phyloP scores from a whole-genome alignment of 2,329 filamentous ascomycete species.

The Blastomyces emzantsi region DNA sequence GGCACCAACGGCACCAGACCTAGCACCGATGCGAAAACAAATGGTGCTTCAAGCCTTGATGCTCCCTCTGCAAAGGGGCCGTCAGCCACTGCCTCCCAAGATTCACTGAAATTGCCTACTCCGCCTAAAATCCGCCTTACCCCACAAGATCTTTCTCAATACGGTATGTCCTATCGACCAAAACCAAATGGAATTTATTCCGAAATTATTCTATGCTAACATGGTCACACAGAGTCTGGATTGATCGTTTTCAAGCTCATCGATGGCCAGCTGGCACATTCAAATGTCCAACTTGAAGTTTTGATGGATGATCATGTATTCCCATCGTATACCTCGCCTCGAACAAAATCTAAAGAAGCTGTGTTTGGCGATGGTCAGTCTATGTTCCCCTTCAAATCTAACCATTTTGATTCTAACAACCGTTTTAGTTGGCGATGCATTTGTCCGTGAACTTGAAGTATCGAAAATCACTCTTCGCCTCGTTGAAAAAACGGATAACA shows the following conservation, averaged over 20 bases:
- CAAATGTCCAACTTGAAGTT: slow-evolving; percentile 71
- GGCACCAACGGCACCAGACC: slow-evolving; percentile 25
- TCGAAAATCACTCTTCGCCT: slow-evolving; percentile 85
- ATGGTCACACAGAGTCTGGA: slow-evolving; percentile 58
- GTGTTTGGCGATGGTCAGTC: slow-evolving; percentile 70
- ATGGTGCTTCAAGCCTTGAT: slow-evolving; percentile 27
- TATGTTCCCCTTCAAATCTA: background rate
- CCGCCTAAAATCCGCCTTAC: slow-evolving; percentile 66
- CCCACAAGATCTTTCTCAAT: slow-evolving; percentile 69
- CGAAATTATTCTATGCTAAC: slow-evolving; percentile 26
- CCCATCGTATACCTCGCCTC: slow-evolving; percentile 74
- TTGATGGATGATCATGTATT: slow-evolving; percentile 93
- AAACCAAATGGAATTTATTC: background rate
- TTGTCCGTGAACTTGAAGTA: slow-evolving; percentile 95
- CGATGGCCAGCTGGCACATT: slow-evolving; percentile 73
- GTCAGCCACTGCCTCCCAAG: slow-evolving; percentile 40
- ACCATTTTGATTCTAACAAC: slow-evolving; percentile 16
- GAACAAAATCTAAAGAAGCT: slow-evolving; percentile 57
- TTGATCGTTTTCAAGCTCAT: slow-evolving; percentile 90
- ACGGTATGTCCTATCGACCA: slow-evolving; percentile 45
- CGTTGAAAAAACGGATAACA: slow-evolving; percentile 67
- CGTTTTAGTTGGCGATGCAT: slow-evolving; percentile 66
- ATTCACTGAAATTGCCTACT: slow-evolving; percentile 34
- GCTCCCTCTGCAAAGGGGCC: slow-evolving; percentile 28
- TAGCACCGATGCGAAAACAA: slow-evolving; percentile 15